phyloP scores from a whole-genome alignment of 805 yeast genomes.

The Suhomyces emberorum region DNA sequence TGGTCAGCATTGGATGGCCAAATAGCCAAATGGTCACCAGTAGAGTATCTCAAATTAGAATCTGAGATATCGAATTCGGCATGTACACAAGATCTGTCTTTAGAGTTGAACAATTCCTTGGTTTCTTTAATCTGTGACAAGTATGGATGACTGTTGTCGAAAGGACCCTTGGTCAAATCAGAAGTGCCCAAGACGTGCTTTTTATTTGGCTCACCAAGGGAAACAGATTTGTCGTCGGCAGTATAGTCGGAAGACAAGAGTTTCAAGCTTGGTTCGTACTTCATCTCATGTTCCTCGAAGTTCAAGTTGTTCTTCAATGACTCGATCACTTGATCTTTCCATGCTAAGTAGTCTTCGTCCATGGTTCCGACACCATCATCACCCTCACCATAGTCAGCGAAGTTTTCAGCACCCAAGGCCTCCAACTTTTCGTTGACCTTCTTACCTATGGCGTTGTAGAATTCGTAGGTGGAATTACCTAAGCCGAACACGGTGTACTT shows the following conservation, averaged over 20 bases:
- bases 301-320: constrained; percentile 59
- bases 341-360: constrained; percentile 90
- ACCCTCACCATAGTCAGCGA: constrained; percentile 85
- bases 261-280: constrained; percentile 67
- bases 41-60: constrained; percentile 75
- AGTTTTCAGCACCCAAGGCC: constrained; percentile 65
- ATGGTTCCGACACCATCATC: constrained; percentile 94
- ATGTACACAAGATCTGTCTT: constrained; percentile 78
- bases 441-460: constrained; percentile 79
- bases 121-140: constrained; percentile 62
- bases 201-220: constrained; percentile 79
- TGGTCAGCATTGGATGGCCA: constrained; percentile 90
- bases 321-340: constrained; percentile 82
- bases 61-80: constrained; percentile 80
- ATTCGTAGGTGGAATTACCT: constrained; percentile 93
- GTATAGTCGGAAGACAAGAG: constrained; percentile 36
- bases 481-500: constrained; percentile 81
- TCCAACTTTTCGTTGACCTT: constrained; percentile 50
- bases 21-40: constrained; percentile 94
- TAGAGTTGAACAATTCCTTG: constrained; percentile 66
- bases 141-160: constrained; percentile 77
- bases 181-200: constrained; percentile 30
- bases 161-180: constrained; percentile 63
- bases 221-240: constrained; percentile 29
- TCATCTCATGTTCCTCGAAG: constrained; percentile 76